Evolutionary conservation across 805 yeast genomes (phyloP), one percentile per base, ranked within the genome.

Genomic region (Metschnikowia santaceciliae): DNA sequence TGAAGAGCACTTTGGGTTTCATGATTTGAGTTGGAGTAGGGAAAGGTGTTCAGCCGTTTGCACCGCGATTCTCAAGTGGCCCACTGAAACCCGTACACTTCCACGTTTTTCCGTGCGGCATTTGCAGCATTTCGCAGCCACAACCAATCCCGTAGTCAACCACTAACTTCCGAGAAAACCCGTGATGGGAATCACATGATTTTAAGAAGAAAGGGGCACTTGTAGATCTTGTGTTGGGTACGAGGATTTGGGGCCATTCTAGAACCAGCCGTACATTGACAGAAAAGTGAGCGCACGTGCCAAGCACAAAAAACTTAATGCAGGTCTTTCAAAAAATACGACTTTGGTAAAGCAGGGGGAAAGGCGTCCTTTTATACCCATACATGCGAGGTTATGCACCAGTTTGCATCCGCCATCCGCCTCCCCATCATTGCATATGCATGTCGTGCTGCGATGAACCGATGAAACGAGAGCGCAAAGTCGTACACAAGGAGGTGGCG

Each of bases 1-100:
- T 63, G 54, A 80, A 74, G 20, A 82, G 63, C 1, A 80, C 80
- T 44, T 69, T 61, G 33, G 69, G 69, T 34, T 33, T 42, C 46
- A 42, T 42, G 32, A 22, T 42, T 17, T 32, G 30, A 34, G 22
- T 5, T 6, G 37, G 33, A 7, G 42, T 22, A 8, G 30, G 11
- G 13, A 20, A 2, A 4, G 30, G 23, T 10, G 26, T 26, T 32
- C 17, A 32, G 36, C 26, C 36, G 36, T 20, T 22, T 37, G 46
- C 46, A 34, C 20, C 32, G 46, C 46, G 46, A 10, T 42, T 37
- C 34, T 22, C 19, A 14, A 10, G 30, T 20, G 8, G 14, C 19
- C 10, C 32, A 20, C 26, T 3, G n/a, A 42, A 32, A 42, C 46
- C 46, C 38, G 46, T 42, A 33, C 46, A 42, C 37, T 17, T 40